These are phyloP conservation scores for Adenanthera pavonina DNA, from an alignment of 306 rosid genomes.

Conservation along the genomic window DNA sequence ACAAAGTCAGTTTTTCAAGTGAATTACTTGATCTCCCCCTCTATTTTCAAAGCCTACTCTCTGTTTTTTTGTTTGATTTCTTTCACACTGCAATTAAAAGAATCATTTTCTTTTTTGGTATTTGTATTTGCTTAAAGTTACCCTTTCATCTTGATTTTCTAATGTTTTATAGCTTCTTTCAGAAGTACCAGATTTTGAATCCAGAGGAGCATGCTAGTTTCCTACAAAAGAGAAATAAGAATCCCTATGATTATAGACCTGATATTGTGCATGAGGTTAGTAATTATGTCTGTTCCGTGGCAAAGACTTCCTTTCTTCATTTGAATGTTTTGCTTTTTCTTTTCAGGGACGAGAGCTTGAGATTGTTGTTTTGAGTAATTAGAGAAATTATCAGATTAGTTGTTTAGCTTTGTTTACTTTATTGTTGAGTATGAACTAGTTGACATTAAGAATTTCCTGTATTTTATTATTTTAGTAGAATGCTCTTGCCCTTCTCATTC, in stretches of 20 bases:
- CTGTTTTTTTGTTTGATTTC: neutral
- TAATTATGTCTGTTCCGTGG: neutral
- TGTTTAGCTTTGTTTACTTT: too few species aligned
- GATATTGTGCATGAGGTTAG: constrained; percentile 39
- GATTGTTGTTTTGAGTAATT: neutral
- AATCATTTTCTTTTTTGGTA: neutral
- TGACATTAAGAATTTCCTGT: neutral
- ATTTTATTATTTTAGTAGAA: neutral
- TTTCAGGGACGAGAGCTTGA: neutral
- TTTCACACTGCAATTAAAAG: too few species aligned
- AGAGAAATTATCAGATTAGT: too few species aligned
- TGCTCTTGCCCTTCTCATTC: neutral
- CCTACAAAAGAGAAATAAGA: constrained; percentile 22
- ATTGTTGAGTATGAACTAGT: too few species aligned
- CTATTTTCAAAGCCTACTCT: neutral
- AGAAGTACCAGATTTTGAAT: constrained; percentile 42
- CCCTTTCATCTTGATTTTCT: neutral
- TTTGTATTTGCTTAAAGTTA: neutral
- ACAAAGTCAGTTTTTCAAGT: neutral
- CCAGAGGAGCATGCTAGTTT: constrained; percentile 36
- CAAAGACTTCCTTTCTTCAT: neutral
- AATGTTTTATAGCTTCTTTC: neutral
- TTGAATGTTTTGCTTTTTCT: neutral
- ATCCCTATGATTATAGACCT: constrained; percentile 40
- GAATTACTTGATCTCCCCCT: neutral